phyloP scores from a whole-genome alignment of 163 green algal genomes.

The Scenedesmus sp. region DNA sequence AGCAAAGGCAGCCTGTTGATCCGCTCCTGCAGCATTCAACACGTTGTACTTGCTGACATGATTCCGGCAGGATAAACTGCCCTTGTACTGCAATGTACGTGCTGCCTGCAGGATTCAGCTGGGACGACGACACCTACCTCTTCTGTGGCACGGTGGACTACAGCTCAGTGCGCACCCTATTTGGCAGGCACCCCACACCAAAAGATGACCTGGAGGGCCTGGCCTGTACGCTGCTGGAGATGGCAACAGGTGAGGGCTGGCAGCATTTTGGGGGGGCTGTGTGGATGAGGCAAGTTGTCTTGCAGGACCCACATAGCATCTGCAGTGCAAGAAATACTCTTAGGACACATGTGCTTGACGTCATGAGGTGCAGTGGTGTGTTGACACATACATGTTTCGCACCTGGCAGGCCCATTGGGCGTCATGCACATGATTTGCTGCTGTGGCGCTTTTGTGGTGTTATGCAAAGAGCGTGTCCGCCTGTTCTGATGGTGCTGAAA shows the following conservation, averaged over 20 bases:
- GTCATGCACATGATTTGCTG: no score
- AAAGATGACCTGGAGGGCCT: slow-evolving; percentile 46
- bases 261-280: background rate
- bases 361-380: no score
- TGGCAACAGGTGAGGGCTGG: slow-evolving; percentile 32
- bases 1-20: background rate
- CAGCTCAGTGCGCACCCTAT: slow-evolving; percentile 18
- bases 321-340: background rate
- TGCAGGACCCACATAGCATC: background rate
- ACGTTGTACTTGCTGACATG: background rate
- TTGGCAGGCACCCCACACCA: slow-evolving; percentile 21
- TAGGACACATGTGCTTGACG: background rate
- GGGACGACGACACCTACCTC: slow-evolving; percentile 7
- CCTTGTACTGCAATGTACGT: background rate
- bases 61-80: background rate
- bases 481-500: no score
- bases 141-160: slow-evolving; percentile 49
- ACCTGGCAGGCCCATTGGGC: no score
- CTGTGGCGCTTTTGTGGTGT: no score
- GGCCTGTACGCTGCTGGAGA: slow-evolving; percentile 43
- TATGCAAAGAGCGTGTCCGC: no score
- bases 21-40: background rate
- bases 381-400: no score
- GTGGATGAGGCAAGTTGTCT: background rate
- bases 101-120: background rate